Conservation (phyloP, 2,329 filamentous ascomycete species). For the Diatrype stigma region DNA sequence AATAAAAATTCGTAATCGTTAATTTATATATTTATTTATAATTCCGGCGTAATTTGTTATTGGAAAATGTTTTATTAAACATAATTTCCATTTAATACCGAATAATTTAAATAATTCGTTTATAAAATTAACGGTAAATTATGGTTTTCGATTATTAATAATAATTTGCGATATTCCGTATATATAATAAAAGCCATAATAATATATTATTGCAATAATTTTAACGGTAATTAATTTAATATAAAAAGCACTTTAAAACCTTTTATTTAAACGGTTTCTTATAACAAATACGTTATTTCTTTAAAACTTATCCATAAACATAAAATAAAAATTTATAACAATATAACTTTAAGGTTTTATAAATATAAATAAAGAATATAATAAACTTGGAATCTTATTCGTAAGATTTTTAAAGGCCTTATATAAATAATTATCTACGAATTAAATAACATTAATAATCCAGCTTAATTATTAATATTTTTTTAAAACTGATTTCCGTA, state of each 20-base stretch:
- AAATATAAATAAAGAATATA: neutral
- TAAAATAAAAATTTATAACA: neutral
- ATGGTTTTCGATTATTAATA: neutral
- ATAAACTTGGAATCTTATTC: neutral
- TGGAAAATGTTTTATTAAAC: neutral
- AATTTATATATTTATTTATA: conserved; percentile 1
- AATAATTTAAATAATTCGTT: neutral
- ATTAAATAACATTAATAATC: too few relatives aligned
- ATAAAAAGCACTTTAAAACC: neutral
- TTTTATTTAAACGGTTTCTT: neutral
- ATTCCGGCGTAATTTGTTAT: neutral
- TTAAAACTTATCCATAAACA: neutral
- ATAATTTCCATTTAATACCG: neutral
- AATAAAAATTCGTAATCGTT: neutral
- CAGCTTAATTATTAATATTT: neutral
- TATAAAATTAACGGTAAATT: neutral
- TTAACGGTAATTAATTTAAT: neutral
- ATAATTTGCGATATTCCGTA: neutral
- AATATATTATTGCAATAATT: neutral
- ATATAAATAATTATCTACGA: neutral
- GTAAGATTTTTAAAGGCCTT: neutral
- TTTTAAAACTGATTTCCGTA: neutral
- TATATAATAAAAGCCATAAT: neutral
- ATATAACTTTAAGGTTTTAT: neutral
- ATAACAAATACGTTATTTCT: neutral